Percentiles rank a stretch among this genome's conserved stretches.
These are phyloP conservation scores for Pholiota microspora DNA, from an alignment of 768 basidiomycete genomes.

Conservation along the genomic window DNA sequence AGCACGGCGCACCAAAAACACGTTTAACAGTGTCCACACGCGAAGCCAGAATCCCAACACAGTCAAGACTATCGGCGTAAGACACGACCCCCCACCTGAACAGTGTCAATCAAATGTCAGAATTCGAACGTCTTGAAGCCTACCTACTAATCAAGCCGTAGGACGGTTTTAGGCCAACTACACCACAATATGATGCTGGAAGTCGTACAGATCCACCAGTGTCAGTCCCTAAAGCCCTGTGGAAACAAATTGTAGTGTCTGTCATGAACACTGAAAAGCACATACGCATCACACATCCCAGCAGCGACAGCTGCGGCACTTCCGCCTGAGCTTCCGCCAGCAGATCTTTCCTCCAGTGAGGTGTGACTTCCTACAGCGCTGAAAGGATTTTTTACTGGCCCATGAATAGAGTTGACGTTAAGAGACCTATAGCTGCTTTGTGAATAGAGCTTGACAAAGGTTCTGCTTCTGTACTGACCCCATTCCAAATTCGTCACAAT, in stretches of 20 bases:
- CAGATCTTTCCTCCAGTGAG: slow-evolving; percentile 43
- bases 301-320: slow-evolving; percentile 92
- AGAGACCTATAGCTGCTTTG: slow-evolving; percentile 52
- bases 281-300: slow-evolving; percentile 82
- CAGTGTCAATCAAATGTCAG: not conserved
- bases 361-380: slow-evolving; percentile 16
- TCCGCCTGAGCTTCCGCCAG: slow-evolving; percentile 94
- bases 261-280: slow-evolving; percentile 11
- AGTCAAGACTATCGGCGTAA: slow-evolving; percentile 94
- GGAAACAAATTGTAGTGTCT: not conserved
- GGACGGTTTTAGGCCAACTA: slow-evolving; percentile 92
- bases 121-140: slow-evolving; percentile 14
- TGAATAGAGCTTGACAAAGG: not conserved
- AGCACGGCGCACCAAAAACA: slow-evolving; percentile 61
- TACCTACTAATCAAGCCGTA: slow-evolving; percentile 90
- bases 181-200: slow-evolving; percentile 92
- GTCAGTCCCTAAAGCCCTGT: slow-evolving; percentile 88
- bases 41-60: slow-evolving; percentile 78
- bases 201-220: slow-evolving; percentile 93
- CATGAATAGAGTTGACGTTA: slow-evolving; percentile 71
- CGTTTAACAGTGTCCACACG: slow-evolving; percentile 45
- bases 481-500: slow-evolving; percentile 99
- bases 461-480: slow-evolving; percentile 51
- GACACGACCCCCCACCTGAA: slow-evolving; percentile 85
- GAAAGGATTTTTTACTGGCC: slow-evolving; percentile 79